Evolutionary conservation across 495 filamentous ascomycete genomes (phyloP), one percentile per base, ranked within the genome.

Genomic region (Penicillium parvum): DNA sequence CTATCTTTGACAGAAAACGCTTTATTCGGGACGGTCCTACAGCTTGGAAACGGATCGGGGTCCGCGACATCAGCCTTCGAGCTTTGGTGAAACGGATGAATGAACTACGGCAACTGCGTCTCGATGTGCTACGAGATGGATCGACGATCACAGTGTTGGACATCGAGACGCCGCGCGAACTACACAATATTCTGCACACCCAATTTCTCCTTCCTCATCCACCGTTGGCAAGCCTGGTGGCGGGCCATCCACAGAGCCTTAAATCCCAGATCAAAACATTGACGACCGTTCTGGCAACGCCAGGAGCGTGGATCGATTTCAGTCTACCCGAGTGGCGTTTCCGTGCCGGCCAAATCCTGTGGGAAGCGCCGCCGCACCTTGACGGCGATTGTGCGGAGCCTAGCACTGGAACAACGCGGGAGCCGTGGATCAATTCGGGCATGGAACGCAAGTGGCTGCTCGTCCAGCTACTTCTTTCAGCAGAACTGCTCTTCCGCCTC

Each of bases 291-390:
- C 51, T 80, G 11, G 60, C 63, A 2, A 60, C 70, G 2, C 66
- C 57, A 1, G 74, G 74, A 6, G 65, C 75, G 11, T 95, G 88
- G 88, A 68, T 84, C 11, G 80, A 95, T 55, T 89, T 95, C 52
- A 84, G 82, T 29, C 65, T 83, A 17, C 78, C 87, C 0, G 86
- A 90, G 55, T 91, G 86, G 86, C 74, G 88, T 14, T 79, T 90
- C 19, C 69, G 83, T 8, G 74, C 85, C 1, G 88, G 88, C n/a
- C 87, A 92, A 53, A 63, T 92, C 45, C 66, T 95, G 12, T 95
- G 86, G 86, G 84, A 81, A 14, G 42, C 40, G 10, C 60, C 68
- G n/a, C 66, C 71, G 12, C 58, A 70, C 28, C 68, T 68, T 27
- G 78, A 78, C 39, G 76, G 77, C 10, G 63, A 79, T 37, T 72